Conservation (phyloP, 2,329 filamentous ascomycete species). For the Colletotrichum theobromicola region DNA sequence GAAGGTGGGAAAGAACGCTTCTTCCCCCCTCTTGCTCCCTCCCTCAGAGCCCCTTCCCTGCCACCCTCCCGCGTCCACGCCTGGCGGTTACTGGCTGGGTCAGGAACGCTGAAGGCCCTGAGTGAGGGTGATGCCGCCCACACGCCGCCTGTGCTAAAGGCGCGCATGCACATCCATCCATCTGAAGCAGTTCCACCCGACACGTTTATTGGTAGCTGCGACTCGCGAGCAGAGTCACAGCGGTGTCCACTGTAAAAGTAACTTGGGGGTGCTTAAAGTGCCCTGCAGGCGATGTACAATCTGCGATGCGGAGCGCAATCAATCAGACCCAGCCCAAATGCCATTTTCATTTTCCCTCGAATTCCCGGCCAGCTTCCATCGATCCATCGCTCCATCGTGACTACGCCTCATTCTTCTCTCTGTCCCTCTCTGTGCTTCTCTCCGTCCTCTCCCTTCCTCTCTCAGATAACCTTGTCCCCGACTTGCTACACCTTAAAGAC, state of each 20-base stretch:
- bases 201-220: neutral
- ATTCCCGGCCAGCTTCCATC: neutral
- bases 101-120: neutral
- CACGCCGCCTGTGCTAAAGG: neutral
- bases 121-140: neutral
- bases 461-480: neutral
- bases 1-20: neutral
- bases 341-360: neutral
- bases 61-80: neutral
- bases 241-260: neutral
- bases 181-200: neutral
- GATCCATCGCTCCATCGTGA: slow-evolving; percentile 8
- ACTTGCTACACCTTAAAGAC: neutral
- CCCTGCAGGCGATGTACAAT: neutral
- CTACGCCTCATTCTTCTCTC: slow-evolving; percentile 7
- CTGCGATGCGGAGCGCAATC: neutral
- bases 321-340: neutral
- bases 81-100: neutral
- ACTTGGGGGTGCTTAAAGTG: neutral
- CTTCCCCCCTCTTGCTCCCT: neutral
- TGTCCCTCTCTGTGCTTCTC: neutral
- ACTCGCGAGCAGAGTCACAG: neutral
- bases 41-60: neutral
- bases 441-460: neutral
- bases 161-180: neutral